Evolutionary conservation across 805 yeast genomes (phyloP), one percentile per base, ranked within the genome.

Genomic region (Metschnikowia matae): DNA sequence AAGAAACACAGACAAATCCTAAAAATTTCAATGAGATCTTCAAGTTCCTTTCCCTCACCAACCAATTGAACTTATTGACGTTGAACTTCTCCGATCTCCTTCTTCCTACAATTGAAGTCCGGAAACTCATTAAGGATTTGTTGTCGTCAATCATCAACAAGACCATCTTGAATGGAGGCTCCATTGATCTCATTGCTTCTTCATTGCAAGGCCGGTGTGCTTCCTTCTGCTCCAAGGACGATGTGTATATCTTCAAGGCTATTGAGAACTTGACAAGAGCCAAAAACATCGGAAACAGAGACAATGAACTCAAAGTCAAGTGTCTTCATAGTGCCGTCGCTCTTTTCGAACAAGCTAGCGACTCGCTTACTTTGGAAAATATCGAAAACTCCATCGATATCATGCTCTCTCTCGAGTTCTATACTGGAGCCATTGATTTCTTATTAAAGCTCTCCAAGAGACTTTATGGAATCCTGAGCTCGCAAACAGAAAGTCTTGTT

Each of bases 141-240:
- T 78, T 94, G 41, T 85, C 96, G 1, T 87, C 96, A 1, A 83
- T 94, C 35, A 90, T 94, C 54, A 91, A 91, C 68, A 86, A 86
- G 64, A 89, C 87, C 57, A 90, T 94, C 50, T 77, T 88, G 36
- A 82, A 87, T 56, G 98, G 99, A n/a, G 92, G 89, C 3, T 87
- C 96, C 0, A 92, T 94, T 41, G 98, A 92, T 63, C 75, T 85
- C 50, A 88, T 92, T 46, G 96, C 97, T 0, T 83, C 84, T 34
- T 83, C 91, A 1, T 72, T 94, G 46, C 96, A 94, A 67, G 95
- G 89, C 48, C 84, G 92, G 52, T 94, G 99, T 73, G 96, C 96
- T 1, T 83, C 96, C 0, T 94, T 90, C 68, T 94, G 98, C 62
- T 89, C 97, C 0, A 82, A 96, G 14, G 89, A 87, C 57, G 99